Percentiles rank a stretch among this genome's conserved stretches.
These are phyloP conservation scores for Cladosporium sp. DNA, from an alignment of 2,329 filamentous ascomycete genomes.

Conservation along the genomic window DNA sequence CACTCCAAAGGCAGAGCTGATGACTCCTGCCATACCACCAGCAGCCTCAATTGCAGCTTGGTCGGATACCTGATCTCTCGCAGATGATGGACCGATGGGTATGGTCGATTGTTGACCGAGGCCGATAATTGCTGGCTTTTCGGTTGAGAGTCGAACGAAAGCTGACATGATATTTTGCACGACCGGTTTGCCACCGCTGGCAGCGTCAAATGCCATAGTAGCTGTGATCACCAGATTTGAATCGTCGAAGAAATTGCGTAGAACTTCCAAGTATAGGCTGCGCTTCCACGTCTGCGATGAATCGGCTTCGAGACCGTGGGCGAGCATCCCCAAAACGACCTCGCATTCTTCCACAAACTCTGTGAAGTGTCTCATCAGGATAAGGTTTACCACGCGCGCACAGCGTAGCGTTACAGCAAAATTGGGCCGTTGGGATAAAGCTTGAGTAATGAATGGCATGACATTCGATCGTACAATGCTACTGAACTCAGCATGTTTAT, in stretches of 20 bases:
- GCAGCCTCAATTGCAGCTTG: slow-evolving; percentile 80
- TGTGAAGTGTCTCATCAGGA: slow-evolving; percentile 72
- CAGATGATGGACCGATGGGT: slow-evolving; percentile 59
- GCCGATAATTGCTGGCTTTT: slow-evolving; percentile 84
- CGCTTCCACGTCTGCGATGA: slow-evolving; percentile 75
- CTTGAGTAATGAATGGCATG: slow-evolving; percentile 76
- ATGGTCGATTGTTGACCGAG: slow-evolving; percentile 84
- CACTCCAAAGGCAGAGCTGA: slow-evolving; percentile 65
- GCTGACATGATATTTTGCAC: slow-evolving; percentile 78
- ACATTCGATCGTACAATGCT: slow-evolving; percentile 71
- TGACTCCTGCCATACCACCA: slow-evolving; percentile 81
- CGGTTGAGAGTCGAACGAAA: slow-evolving; percentile 87
- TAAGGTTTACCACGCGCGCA: slow-evolving; percentile 74
- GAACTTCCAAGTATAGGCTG: slow-evolving; percentile 84
- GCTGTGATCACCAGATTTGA: slow-evolving; percentile 72
- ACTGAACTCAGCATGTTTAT: slow-evolving; percentile 72
- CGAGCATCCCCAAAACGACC: slow-evolving; percentile 74
- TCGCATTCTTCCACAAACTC: slow-evolving; percentile 76
- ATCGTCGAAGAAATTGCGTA: slow-evolving; percentile 80
- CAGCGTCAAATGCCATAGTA: slow-evolving; percentile 73
- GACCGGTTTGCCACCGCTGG: slow-evolving; percentile 68
- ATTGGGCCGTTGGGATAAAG: slow-evolving; percentile 69
- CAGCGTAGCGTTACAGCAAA: slow-evolving; percentile 81
- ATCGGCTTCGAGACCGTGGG: slow-evolving; percentile 84
- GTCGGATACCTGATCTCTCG: slow-evolving; percentile 61